Base-by-base conservation (phyloP, 352 stramenopile species). In the Pythium aristosporum region DNA sequence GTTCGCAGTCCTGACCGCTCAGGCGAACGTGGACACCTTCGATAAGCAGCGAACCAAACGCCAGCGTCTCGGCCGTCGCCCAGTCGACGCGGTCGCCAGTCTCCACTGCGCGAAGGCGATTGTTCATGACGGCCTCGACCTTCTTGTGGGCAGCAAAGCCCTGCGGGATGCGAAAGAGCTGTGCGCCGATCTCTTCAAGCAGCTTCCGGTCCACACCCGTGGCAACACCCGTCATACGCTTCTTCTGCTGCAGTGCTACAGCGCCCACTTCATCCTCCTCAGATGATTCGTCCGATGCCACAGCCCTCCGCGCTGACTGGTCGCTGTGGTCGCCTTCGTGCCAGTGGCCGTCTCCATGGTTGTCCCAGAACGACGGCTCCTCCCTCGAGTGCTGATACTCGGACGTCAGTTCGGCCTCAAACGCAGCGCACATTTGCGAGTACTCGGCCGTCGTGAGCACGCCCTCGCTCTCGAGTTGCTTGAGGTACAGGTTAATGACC, bases 1-100 rank as follows among this genome's bases (percentile, higher is more conserved):
- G 84, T 65, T 97, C 87, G 44, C 77, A 91, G 56, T 97, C 90
- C 75, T 97, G 89, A 8, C 90, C 90, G 25, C 84, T 96, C 37
- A 97, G 48, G 2, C 90, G 83, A 11, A 97, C 85, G 54, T 91
- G 74, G 21, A 89, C 68, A 34, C 90, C 89, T 70, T 97, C 85
- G n/a, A 91, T 74, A 3, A 96, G 71, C 39, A 97, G 55, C 8
- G 80, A 88, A 0, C 82, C 90, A 57, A 95, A 95, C 6, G 89
- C 89, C 42, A 97, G 75, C 72, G 82, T 87, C 66, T 97, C 90
- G 12, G 88, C 89, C 2, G 88, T 96, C 16, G 78, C 90, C 89
- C 89, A 97, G 63, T 97, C 88, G 16, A 97, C 82, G 7, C 82
- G 39, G 39, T 46, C 39, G 6, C 39, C 87, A 18, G 82, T 92